Base-by-base conservation (phyloP, 2,329 filamentous ascomycete species). In the Hyphodiscus sp. region DNA sequence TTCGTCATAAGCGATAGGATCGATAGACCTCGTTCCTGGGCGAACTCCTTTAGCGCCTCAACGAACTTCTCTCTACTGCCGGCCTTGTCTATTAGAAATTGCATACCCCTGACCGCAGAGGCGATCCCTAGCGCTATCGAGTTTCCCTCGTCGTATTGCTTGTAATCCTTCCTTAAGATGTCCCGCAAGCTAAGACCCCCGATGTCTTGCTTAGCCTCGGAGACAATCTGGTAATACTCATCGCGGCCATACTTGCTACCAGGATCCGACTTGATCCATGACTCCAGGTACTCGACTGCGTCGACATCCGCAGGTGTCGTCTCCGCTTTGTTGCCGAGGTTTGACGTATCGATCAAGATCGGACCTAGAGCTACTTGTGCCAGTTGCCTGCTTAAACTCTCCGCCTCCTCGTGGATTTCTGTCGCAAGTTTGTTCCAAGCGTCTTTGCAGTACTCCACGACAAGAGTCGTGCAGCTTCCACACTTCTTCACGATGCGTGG, bases 161-260 rank as follows among this genome's bases (percentile, higher is more conserved):
- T 95, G 71, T 91, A 95, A 70, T 95, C 89, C 68, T 92, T 92
- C 58, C 86, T 77, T 50, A 92, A 70, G 41, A 91, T 78, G 61
- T 91, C 88, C 20, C 77, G 72, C 60, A 90, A 69, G 41, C 71
- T 73, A 45, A 94, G 70, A 0, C 66, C 61, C 2, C 77, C 79
- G 49, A 94, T 76, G 60, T 90, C 80, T 58, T 82, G 78, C 69
- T 91, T 91, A 5, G 87, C 83, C 5, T 69, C 69, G 1, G 76
- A 74, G 23, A 91, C 76, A 52, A 80, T 72, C 4, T 76, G 67
- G 65, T 80, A 89, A 67, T 85, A 89, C 2, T 56, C 65, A 0
- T 71, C 67, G 7, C 80, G 73, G 52, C 81, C 72, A 62, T 82
- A 89, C 9, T 38, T 63, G 47, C 20, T 49, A 41, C 20, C 55